Evolutionary conservation across 1,284 basidiomycete genomes (phyloP).

Genomic region (Cryptococcus sp.): DNA sequence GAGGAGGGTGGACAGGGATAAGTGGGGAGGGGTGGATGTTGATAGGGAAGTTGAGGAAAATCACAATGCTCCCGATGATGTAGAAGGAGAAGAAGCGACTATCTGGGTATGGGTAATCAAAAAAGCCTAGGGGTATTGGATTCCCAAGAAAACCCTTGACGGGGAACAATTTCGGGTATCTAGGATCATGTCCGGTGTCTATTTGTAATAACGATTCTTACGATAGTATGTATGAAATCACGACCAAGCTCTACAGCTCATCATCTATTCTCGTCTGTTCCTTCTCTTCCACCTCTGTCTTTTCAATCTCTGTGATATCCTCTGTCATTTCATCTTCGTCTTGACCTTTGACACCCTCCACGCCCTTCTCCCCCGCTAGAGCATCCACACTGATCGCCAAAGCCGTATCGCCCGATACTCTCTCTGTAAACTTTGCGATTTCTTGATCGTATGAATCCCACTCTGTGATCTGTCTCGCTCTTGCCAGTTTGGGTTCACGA

Average conservation of each 20-base stretch:
- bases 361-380: constrained; percentile 54
- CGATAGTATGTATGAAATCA: too few relatives aligned
- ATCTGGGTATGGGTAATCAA: not conserved
- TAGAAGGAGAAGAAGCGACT: not conserved
- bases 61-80: too few relatives aligned
- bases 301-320: not conserved
- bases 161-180: too few relatives aligned
- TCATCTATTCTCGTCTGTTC: not conserved
- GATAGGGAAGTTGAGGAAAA: not conserved
- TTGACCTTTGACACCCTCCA: not conserved
- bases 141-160: too few relatives aligned
- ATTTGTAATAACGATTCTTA: too few relatives aligned
- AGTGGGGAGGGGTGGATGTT: not conserved
- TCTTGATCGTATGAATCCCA: constrained; percentile 84
- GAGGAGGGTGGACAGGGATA: not conserved
- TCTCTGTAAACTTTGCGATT: constrained; percentile 58
- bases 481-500: constrained; percentile 90
- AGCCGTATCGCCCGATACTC: constrained; percentile 50
- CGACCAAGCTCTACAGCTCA: not conserved
- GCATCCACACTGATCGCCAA: constrained; percentile 68
- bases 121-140: not conserved
- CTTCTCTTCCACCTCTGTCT: not conserved
- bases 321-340: constrained; percentile 1
- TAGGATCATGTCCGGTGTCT: too few relatives aligned
- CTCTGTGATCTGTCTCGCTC: constrained; percentile 92